Base-by-base conservation (phyloP, 2,329 filamentous ascomycete species). In the Beauveria bassiana region DNA sequence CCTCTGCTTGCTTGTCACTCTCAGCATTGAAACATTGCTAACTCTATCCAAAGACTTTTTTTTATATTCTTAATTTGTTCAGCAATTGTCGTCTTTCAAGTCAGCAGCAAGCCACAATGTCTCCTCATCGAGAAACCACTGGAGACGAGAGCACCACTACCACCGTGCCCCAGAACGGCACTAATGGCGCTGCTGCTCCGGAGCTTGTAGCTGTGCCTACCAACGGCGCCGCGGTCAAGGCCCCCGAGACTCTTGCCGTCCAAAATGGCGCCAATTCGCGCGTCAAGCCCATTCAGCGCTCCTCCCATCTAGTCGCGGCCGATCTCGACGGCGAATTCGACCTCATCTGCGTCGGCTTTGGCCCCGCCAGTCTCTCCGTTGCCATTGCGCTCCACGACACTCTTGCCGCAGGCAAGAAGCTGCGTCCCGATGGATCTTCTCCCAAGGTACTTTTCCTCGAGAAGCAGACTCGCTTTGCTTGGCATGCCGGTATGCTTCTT, bases 401-500 rank as follows among this genome's bases (percentile, higher is more conserved):
- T n/a, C 75, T 90, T 59, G 82, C 85, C 70, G 71, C 76, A 49
- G 79, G 81, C 52, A 75, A 67, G 58, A 67, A 72, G 62, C 68
- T 81, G 65, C 66, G 69, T 49, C 74, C 79, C 62, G 73, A 74
- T 45, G 74, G 70, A 64, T 68, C 74, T 40, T 57, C 77, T 7
- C 89, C 91, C 53, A 91, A 89, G 71, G 86, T 96, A 3, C 82
- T 90, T 50, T 98, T 97, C 75, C 76, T 98, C 26, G 93, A 98
- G 78, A 89, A 90, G 73, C 93, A 98, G 75, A 70, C 79, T 38
- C 78, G 81, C 53, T 98, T 98, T 71, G 86, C 89, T 62, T 98
- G 93, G 93, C 93, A 98, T 74, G 87, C 91, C 0, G 93, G 93
- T 63, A 98, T 98, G 93, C 85, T 97, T 63, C 83, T 98, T 3